Conservation (phyloP, 352 stramenopile genomes). For the Globisporangium carolinianum region DNA sequence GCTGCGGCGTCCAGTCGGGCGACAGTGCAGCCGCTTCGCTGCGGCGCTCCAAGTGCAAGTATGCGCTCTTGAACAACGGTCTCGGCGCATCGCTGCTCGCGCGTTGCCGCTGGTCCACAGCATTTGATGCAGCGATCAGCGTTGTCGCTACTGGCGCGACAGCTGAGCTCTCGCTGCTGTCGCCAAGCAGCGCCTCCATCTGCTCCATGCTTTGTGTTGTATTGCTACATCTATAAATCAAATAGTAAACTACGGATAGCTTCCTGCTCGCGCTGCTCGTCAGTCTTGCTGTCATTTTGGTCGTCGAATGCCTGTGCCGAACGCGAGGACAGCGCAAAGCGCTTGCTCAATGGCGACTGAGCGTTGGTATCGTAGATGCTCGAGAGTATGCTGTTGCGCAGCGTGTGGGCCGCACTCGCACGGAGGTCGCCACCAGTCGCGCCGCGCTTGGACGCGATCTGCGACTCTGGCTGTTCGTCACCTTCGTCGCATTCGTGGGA, state of each 20-base stretch:
- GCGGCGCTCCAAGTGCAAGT: slow-evolving; percentile 44
- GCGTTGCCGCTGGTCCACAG: slow-evolving; percentile 6
- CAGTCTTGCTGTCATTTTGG: slow-evolving; percentile 22
- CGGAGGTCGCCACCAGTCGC: background rate
- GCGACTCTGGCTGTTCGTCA: background rate
- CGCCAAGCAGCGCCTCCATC: slow-evolving; percentile 2
- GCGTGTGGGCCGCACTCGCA: slow-evolving; percentile 8
- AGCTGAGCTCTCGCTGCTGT: slow-evolving; percentile 1
- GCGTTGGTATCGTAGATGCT: slow-evolving; percentile 9
- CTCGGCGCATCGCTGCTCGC: slow-evolving; percentile 7
- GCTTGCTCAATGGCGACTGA: background rate
- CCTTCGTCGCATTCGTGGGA: too few species aligned
- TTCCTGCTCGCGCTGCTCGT: slow-evolving; percentile 53
- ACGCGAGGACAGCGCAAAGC: slow-evolving; percentile 1
- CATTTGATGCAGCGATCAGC: background rate
- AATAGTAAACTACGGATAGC: slow-evolving; percentile 58
- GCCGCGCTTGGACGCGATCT: background rate
- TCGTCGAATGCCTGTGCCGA: background rate
- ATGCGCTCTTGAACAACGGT: slow-evolving; percentile 31
- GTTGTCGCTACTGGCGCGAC: background rate
- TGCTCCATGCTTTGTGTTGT: background rate
- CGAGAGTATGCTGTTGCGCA: slow-evolving; percentile 14
- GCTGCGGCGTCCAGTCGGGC: slow-evolving; percentile 36
- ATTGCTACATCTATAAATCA: background rate
- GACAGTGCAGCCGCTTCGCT: slow-evolving; percentile 21